These are phyloP conservation scores for Agrocybe chaxingu DNA, from an alignment of 768 basidiomycete genomes.

Conservation along the genomic window DNA sequence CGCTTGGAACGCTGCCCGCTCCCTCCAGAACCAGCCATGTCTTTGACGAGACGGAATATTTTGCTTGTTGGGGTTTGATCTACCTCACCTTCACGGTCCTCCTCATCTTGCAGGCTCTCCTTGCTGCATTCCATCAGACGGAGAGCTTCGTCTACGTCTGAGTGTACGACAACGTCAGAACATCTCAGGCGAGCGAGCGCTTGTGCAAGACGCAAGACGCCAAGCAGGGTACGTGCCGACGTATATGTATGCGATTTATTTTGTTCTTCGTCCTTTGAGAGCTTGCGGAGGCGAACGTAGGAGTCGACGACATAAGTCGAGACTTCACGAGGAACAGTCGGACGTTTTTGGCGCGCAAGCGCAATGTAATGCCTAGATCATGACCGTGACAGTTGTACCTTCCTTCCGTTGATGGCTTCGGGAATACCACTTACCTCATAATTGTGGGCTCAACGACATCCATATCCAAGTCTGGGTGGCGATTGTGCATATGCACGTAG, in stretches of 20 bases:
- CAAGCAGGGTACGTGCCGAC: conserved; percentile 93
- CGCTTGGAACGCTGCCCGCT: conserved; percentile 29
- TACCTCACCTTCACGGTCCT: conserved; percentile 60
- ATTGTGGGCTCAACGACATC: conserved; percentile 83
- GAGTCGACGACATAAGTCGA: conserved; percentile 93
- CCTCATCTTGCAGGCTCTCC: conserved; percentile 81
- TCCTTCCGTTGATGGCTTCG: neutral
- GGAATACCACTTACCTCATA: conserved; percentile 64
- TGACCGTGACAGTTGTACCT: conserved; percentile 7
- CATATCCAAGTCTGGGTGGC: conserved; percentile 79
- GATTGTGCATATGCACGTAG: conserved; percentile 95
- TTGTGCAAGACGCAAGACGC: conserved; percentile 90
- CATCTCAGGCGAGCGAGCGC: conserved; percentile 91
- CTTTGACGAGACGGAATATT: conserved; percentile 89
- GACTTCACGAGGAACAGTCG: conserved; percentile 84
- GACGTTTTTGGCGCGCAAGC: conserved; percentile 80
- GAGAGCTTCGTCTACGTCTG: conserved; percentile 95
- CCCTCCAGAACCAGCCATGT: conserved; percentile 57
- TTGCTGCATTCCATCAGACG: conserved; percentile 97
- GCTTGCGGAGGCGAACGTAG: conserved; percentile 92
- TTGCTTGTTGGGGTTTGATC: conserved; percentile 81
- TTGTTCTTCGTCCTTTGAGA: conserved; percentile 84
- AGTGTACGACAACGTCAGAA: conserved; percentile 72
- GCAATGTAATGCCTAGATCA: conserved; percentile 87
- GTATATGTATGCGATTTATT: conserved; percentile 93